These are phyloP conservation scores for Trichoderma asperellum DNA, from an alignment of 2,329 filamentous ascomycete genomes.

Conservation along the genomic window DNA sequence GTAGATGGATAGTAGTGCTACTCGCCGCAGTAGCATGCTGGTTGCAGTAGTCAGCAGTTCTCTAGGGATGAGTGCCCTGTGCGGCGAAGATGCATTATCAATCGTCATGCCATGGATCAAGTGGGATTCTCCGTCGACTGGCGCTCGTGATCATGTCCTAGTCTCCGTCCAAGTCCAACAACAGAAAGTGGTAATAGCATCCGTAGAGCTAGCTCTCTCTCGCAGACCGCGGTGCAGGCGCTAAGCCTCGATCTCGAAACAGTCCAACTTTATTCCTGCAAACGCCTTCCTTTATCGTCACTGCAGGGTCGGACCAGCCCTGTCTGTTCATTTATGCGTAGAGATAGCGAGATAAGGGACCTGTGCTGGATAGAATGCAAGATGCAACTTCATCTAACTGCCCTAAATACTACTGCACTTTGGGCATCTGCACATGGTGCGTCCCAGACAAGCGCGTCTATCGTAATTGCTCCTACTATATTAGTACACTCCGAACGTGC, in stretches of 20 bases:
- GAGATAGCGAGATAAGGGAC: constrained; percentile 4
- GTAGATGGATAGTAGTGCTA: no score
- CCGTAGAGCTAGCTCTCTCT: background rate
- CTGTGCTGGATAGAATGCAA: background rate
- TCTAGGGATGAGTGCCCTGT: background rate
- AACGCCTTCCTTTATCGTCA: constrained; percentile 20
- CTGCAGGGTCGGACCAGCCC: background rate
- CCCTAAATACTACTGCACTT: background rate
- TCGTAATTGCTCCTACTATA: constrained; percentile 6
- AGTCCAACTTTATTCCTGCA: constrained; percentile 8
- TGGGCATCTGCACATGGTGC: background rate
- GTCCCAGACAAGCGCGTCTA: constrained; percentile 11
- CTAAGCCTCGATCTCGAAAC: constrained; percentile 18
- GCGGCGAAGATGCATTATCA: background rate
- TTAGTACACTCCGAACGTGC: constrained; percentile 2
- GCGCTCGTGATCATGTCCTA: constrained; percentile 10
- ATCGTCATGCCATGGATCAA: background rate
- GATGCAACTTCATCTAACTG: constrained; percentile 8
- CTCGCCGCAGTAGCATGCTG: background rate
- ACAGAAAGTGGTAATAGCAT: constrained; percentile 27
- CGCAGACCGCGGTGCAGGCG: background rate
- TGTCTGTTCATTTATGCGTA: constrained; percentile 5
- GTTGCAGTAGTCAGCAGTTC: background rate
- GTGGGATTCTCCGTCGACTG: background rate
- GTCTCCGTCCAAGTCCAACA: constrained; percentile 10